phyloP scores from a whole-genome alignment of 768 basidiomycete genomes.

The Amanita exitialis region DNA sequence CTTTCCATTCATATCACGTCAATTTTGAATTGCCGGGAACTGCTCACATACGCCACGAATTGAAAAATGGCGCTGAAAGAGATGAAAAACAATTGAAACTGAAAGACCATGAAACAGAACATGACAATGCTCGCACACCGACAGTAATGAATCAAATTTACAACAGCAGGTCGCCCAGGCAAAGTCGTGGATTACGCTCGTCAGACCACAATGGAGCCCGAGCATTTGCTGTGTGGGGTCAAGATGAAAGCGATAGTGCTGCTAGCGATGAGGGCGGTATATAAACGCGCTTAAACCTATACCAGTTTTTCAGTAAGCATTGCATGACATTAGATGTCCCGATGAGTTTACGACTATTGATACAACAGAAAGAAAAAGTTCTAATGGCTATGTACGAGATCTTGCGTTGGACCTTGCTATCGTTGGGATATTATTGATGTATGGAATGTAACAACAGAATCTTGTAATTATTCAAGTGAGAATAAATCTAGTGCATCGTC shows the following conservation, averaged over 20 bases:
- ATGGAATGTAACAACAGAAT: neutral
- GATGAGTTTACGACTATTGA: neutral
- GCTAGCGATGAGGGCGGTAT: constrained; percentile 29
- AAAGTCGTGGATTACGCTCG: constrained; percentile 23
- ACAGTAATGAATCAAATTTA: constrained; percentile 33
- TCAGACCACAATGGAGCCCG: constrained; percentile 32
- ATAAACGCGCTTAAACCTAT: neutral
- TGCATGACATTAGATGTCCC: neutral
- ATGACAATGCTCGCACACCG: constrained; percentile 49
- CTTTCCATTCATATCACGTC: constrained; percentile 37
- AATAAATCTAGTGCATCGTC: constrained; percentile 3
- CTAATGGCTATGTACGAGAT: neutral
- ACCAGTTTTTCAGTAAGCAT: neutral
- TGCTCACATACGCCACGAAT: constrained; percentile 24
- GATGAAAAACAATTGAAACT: neutral
- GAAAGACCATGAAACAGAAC: constrained; percentile 43
- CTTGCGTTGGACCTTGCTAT: neutral
- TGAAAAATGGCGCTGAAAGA: constrained; percentile 21
- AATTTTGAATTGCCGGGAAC: constrained; percentile 30
- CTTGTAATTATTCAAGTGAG: neutral
- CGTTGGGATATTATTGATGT: neutral
- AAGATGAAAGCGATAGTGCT: constrained; percentile 83
- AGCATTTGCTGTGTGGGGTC: constrained; percentile 81
- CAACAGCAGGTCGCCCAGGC: constrained; percentile 19
- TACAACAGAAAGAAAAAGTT: neutral